These are phyloP conservation scores for Globisporangium okanoganense DNA, from an alignment of 352 stramenopile genomes.

Conservation along the genomic window DNA sequence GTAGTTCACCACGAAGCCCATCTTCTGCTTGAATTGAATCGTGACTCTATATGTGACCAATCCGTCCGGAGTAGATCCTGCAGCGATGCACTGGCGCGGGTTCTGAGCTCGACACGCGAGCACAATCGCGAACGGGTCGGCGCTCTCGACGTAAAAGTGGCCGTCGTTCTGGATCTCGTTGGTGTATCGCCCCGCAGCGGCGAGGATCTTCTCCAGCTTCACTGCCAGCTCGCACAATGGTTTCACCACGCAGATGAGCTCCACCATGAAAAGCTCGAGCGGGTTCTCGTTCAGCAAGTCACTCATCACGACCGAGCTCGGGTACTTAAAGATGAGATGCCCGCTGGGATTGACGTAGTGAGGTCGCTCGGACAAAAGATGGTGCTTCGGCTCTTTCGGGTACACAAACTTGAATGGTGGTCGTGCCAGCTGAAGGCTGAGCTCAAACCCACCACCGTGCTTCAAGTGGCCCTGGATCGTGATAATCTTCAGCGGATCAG, in stretches of 20 bases:
- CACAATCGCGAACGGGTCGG: conserved; percentile 81
- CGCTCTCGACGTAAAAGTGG: conserved; percentile 82
- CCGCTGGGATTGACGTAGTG: conserved; percentile 74
- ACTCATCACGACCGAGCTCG: conserved; percentile 53
- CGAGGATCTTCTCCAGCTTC: conserved; percentile 77
- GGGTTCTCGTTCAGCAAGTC: conserved; percentile 81
- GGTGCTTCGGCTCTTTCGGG: conserved; percentile 48
- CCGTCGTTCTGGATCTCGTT: conserved; percentile 66
- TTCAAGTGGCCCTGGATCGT: conserved; percentile 81
- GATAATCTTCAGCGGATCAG: conserved; percentile 72
- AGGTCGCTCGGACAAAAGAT: conserved; percentile 54
- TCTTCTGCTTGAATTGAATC: conserved; percentile 88
- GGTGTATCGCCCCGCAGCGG: conserved; percentile 60
- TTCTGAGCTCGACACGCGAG: conserved; percentile 72
- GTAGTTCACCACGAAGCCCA: conserved; percentile 85
- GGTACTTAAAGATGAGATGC: conserved; percentile 83
- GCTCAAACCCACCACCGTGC: conserved; percentile 70
- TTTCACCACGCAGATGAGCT: conserved; percentile 84
- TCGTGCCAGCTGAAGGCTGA: conserved; percentile 63
- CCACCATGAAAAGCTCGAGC: conserved; percentile 84
- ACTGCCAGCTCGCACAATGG: conserved; percentile 80
- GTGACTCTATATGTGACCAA: conserved; percentile 75
- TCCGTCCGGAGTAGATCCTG: conserved; percentile 65
- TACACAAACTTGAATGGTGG: conserved; percentile 71
- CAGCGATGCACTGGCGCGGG: conserved; percentile 60